Percentiles rank a stretch among this genome's conserved stretches.
phyloP scores from a whole-genome alignment of 2,329 filamentous ascomycete species.

The Talaromyces sp. region DNA sequence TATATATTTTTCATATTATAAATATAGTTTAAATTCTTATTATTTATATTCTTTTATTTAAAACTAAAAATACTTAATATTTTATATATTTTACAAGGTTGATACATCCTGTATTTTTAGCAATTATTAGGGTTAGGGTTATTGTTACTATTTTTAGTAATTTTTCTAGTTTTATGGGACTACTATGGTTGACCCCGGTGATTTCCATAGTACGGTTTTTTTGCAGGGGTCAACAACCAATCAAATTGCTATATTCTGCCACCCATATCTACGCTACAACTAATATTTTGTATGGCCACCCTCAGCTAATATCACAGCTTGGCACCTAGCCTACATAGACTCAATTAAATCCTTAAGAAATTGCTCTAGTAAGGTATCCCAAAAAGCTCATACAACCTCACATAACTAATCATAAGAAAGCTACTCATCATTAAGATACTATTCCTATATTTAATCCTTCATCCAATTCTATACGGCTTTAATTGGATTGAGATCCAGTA shows the following conservation, averaged over 20 bases:
- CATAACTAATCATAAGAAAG: background rate
- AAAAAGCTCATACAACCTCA: background rate
- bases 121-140: no score
- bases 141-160: no score
- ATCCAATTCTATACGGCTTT: conserved; percentile 2
- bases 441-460: background rate
- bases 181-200: no score
- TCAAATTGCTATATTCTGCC: background rate
- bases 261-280: background rate
- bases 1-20: no score
- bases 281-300: conserved; percentile 4
- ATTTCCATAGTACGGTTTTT: no score
- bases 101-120: no score
- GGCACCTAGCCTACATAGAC: background rate
- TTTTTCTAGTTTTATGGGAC: no score
- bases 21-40: no score
- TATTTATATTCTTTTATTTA: no score
- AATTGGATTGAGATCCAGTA: conserved; percentile 5
- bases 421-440: background rate
- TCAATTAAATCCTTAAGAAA: conserved; percentile 7
- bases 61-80: no score
- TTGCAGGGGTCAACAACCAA: background rate
- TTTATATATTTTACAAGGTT: no score
- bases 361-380: background rate
- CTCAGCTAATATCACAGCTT: background rate